Evolutionary conservation across 208 protist species (phyloP), one percentile per base, ranked within the genome.

Genomic region (Endotrypanum monterogeii): DNA sequence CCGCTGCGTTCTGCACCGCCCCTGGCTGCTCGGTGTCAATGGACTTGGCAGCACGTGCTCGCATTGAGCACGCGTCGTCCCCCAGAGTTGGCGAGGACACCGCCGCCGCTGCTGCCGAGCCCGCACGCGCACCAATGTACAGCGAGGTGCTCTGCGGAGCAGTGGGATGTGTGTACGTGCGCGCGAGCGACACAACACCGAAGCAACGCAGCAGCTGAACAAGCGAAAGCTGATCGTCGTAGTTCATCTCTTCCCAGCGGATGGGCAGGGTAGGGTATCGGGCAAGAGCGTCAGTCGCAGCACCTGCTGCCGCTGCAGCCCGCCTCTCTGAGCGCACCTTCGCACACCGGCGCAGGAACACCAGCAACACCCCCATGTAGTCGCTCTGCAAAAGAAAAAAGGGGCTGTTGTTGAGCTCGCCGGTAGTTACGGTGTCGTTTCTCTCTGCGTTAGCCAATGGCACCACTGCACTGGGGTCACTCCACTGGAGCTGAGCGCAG

Each of bases 241-340:
- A 89, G 67, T 71, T 70, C 76, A 97, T 83, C 74, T 97, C 92
- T 16, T 70, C 41, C 90, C 92, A 97, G 35, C 92, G 88, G 44
- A 94, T 74, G 8, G 92, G 89, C 71, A 92, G 75, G 1, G 35
- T 12, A 20, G 80, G 80, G 37, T 71, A 69, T 25, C 46, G 51
- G 6, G 39, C 56, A 11, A 66, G 37, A n/a, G 60, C 23, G 60
- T 37, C 58, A 25, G 60, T 54, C 0, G 52, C 62, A 56, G 23
- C 39, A 14, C 20, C 61, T 32, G 6, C 61, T 14, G 6, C 23
- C 44, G 12, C 74, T 55, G 74, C 28, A 12, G n/a, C 65, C 35
- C 37, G 41, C 77, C 62, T 37, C 25, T 56, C 68, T 44, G 50
- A 18, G 12, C 67, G 50, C 51, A 65, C 61, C 66, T 78, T 82